Percentiles rank a stretch among this genome's conserved stretches.
These are phyloP conservation scores for Aspergillus quadrilineatus DNA, from an alignment of 2,329 filamentous ascomycete species.

Conservation along the genomic window DNA sequence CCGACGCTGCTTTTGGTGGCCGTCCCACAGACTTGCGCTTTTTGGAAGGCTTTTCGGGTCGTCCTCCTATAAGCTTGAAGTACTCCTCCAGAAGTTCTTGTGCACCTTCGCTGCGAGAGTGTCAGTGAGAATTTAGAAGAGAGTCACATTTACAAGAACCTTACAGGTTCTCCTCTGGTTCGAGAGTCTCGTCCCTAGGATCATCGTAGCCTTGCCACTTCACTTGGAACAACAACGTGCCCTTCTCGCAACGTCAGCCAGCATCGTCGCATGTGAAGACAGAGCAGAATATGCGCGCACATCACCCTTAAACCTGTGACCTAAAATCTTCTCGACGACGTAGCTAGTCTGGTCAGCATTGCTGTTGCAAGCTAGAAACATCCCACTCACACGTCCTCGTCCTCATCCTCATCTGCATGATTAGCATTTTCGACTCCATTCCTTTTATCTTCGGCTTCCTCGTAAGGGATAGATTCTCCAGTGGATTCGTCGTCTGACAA, in stretches of 20 bases:
- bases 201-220: constrained; percentile 51
- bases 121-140: constrained; percentile 19
- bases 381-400: constrained; percentile 37
- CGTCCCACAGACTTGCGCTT: constrained; percentile 38
- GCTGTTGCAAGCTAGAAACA: constrained; percentile 9
- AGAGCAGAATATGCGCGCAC: constrained; percentile 26
- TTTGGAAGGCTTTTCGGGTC: constrained; percentile 34
- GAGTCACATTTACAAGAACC: constrained; percentile 10
- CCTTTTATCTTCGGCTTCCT: constrained; percentile 27
- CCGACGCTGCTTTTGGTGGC: constrained; percentile 26
- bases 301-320: constrained; percentile 38
- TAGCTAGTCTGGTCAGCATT: constrained; percentile 33
- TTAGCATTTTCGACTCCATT: constrained; percentile 15
- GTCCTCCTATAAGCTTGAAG: constrained; percentile 43
- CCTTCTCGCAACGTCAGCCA: constrained; percentile 31
- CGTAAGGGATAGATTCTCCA: constrained; percentile 40
- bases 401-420: constrained; percentile 28
- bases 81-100: constrained; percentile 43
- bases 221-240: constrained; percentile 40
- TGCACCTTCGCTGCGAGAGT: constrained; percentile 36
- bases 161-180: constrained; percentile 48
- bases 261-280: neutral
- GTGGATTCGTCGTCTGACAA: constrained; percentile 39
- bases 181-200: constrained; percentile 45
- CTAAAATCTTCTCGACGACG: constrained; percentile 41